Evolutionary conservation across 306 rosid genomes (phyloP).

Genomic region (Hippophae rhamnoides): DNA sequence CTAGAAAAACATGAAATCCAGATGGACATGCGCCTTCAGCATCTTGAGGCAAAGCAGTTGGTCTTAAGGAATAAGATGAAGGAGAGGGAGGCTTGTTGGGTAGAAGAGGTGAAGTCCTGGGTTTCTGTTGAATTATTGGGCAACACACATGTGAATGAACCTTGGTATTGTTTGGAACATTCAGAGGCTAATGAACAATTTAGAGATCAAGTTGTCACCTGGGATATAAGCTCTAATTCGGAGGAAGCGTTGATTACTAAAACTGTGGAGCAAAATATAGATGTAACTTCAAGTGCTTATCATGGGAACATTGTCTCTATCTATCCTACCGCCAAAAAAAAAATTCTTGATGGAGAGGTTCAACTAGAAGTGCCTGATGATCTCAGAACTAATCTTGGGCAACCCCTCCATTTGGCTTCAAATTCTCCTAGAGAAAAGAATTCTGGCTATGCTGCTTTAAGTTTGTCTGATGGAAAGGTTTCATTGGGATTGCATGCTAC

Average conservation of each 20-base stretch:
- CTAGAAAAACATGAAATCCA: slow-evolving; percentile 22
- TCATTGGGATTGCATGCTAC: slow-evolving; percentile 7
- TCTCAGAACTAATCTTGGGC: slow-evolving; percentile 14
- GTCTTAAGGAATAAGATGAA: slow-evolving; percentile 30
- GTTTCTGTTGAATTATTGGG: slow-evolving; percentile 35
- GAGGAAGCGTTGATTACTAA: slow-evolving; percentile 15
- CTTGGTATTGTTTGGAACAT: slow-evolving; percentile 23
- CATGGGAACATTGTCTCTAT: slow-evolving; percentile 18
- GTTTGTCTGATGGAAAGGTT: slow-evolving; percentile 19
- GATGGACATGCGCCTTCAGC: slow-evolving; percentile 28
- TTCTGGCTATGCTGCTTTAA: slow-evolving; percentile 11
- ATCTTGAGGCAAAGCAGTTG: slow-evolving; percentile 34
- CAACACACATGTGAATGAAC: slow-evolving; percentile 15
- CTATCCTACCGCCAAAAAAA: slow-evolving; percentile 19
- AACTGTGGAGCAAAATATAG: slow-evolving; percentile 8
- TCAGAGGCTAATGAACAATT: slow-evolving; percentile 19
- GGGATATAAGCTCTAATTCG: slow-evolving; percentile 13
- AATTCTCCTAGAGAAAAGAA: slow-evolving; percentile 17
- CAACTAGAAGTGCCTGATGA: slow-evolving; percentile 3
- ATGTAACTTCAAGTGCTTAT: slow-evolving; percentile 25
- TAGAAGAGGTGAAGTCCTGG: slow-evolving; percentile 42
- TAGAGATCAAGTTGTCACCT: slow-evolving; percentile 16
- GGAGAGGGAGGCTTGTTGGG: slow-evolving; percentile 33
- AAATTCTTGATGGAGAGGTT: slow-evolving; percentile 22
- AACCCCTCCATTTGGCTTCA: slow-evolving; percentile 13